Evolutionary conservation across 306 rosid species (phyloP).

Genomic region (Trifolium dubium): DNA sequence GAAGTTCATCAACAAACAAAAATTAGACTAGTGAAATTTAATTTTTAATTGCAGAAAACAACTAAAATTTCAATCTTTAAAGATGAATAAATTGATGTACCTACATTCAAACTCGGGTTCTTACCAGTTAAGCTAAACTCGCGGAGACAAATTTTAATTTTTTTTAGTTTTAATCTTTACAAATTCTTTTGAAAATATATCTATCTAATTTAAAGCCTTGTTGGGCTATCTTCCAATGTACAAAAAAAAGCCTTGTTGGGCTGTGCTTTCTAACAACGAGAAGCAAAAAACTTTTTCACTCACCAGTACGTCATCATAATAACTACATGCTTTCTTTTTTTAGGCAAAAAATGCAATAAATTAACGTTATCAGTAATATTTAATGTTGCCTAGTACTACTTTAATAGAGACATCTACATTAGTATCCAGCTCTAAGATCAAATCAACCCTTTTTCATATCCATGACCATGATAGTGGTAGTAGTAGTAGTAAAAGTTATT

Average conservation of each 20-base stretch:
- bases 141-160: no score
- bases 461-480: neutral
- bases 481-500: conserved; percentile 25
- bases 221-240: no score
- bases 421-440: neutral
- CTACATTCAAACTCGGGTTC: no score
- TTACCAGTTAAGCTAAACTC: no score
- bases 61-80: no score
- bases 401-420: neutral
- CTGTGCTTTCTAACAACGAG: neutral
- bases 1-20: no score
- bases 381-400: conserved; percentile 3
- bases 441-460: neutral
- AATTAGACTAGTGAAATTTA: no score
- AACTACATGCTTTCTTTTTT: neutral
- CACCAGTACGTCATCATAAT: neutral
- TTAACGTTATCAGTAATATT: neutral
- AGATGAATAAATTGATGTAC: no score
- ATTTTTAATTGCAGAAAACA: no score
- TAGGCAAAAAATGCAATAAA: neutral
- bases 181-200: no score
- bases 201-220: neutral
- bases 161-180: no score
- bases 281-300: neutral
- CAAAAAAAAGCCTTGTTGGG: neutral